Base-by-base conservation (phyloP, 768 basidiomycete species). In the Lyophyllum atratum region DNA sequence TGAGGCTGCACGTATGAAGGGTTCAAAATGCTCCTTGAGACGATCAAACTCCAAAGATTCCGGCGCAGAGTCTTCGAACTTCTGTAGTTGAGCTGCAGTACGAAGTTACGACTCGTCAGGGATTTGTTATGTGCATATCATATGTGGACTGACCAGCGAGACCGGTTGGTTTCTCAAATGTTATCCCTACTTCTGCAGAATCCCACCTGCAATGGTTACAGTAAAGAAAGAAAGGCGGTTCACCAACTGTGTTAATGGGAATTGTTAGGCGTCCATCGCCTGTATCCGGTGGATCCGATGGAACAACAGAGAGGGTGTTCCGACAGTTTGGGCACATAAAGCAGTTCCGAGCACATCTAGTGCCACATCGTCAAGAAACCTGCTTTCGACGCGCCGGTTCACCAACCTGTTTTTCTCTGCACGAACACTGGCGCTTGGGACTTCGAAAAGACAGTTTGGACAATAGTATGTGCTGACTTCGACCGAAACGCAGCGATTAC, bases 391-490 rank as follows among this genome's bases (percentile, higher is more conserved):
- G 47, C 12, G 46, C 28, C 24, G 26, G 11, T 26, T 43, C 44
- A 64, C 60, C 63, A 60, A 92, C 96, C 95, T 83, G 67, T 97
- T 98, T 81, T 95, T 96, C 74, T 99, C 97, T 12, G 92, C 94
- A 53, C 97, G 82, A n/a, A 99, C 97, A 65, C 94, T 97, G 2
- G 97, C 97, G 69, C 90, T 94, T 0, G 97, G 96, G 11, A 99
- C 97, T 70, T 99, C 97, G 71, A 98, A 99, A 17, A 98, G 80
- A 71, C 97, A 99, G 70, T 96, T 95, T 29, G 97, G 97, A 70
- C 97, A 99, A 72, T 93, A 98, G 71, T 98, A 99, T 42, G 92
- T 93, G 69, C 93, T 92, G 69, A 98, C 91, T 83, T 99, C 97
- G 43, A 93, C 79, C 8, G 87, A 82, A 2, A 96, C 93, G 65